Conservation (phyloP, 2,329 filamentous ascomycete species). For the Akanthomyces lecanii region DNA sequence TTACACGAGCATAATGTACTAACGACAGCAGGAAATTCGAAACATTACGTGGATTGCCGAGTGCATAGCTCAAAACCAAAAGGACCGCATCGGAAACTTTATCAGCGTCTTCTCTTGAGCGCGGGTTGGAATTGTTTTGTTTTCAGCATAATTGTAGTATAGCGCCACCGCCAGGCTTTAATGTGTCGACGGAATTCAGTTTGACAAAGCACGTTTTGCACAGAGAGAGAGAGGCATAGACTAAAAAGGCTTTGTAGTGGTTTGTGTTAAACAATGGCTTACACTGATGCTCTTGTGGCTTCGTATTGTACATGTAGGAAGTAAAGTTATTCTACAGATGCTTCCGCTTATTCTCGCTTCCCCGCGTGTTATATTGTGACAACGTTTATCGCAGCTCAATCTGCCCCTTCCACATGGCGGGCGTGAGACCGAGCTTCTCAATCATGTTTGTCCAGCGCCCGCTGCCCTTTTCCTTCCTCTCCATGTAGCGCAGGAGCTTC, state of each 20-base stretch:
- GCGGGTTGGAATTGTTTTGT: conserved; percentile 20
- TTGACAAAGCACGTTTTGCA: conserved; percentile 2
- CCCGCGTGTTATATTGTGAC: conserved; percentile 22
- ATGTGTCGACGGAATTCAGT: conserved; percentile 30
- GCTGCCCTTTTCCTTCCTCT: conserved; percentile 84
- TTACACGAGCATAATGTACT: conserved; percentile 27
- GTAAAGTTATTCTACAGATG: conserved; percentile 41
- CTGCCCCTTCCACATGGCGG: conserved; percentile 86
- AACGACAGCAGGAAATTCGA: conserved; percentile 73
- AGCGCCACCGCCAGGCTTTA: conserved; percentile 33
- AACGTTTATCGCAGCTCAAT: conserved; percentile 47
- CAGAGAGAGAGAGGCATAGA: background rate
- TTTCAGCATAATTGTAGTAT: conserved; percentile 41
- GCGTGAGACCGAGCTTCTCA: conserved; percentile 76
- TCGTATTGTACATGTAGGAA: conserved; percentile 49
- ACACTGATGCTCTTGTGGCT: conserved; percentile 19
- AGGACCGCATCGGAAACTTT: conserved; percentile 97
- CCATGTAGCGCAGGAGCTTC: conserved; percentile 81
- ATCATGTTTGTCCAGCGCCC: conserved; percentile 85
- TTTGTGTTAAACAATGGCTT: conserved; percentile 11
- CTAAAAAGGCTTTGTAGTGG: background rate
- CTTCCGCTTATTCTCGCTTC: conserved; percentile 12
- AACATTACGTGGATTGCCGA: conserved; percentile 99
- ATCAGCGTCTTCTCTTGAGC: conserved; percentile 81
- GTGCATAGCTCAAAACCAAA: conserved; percentile 99